These are phyloP conservation scores for Calendula officinalis DNA, from an alignment of 129 eudicot genomes.

Conservation along the genomic window DNA sequence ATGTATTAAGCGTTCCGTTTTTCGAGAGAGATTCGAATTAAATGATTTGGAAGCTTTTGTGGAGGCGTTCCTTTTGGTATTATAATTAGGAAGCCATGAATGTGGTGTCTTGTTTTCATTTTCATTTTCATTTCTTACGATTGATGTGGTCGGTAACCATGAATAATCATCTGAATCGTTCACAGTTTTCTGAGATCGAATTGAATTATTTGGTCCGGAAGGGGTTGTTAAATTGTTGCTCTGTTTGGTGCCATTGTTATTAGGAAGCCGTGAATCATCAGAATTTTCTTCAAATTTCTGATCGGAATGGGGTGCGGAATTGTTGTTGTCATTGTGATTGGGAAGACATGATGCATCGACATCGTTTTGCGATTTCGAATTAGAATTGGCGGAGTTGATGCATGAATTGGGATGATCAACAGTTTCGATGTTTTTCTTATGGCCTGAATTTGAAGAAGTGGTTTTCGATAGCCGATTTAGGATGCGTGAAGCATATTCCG, in stretches of 20 bases:
- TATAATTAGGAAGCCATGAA: slow-evolving; percentile 11
- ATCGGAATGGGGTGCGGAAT: slow-evolving; percentile 5
- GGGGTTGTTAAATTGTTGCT: background rate
- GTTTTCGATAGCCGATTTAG: slow-evolving; percentile 10
- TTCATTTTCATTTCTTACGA: background rate
- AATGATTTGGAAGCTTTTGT: background rate
- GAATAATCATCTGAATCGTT: slow-evolving; percentile 7
- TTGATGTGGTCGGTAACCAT: slow-evolving; percentile 19
- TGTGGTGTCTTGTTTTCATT: background rate
- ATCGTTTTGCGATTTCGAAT: background rate
- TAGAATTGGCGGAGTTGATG: background rate
- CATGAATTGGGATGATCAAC: background rate
- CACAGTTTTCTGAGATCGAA: slow-evolving; percentile 11
- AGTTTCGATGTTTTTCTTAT: slow-evolving; percentile 2
- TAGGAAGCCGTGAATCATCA: slow-evolving; percentile 33
- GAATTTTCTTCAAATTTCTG: background rate
- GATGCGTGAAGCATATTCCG: background rate
- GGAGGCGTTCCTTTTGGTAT: background rate
- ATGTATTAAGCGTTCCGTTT: slow-evolving; percentile 4
- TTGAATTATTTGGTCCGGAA: background rate
- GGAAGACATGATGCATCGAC: slow-evolving; percentile 32
- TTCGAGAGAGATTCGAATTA: slow-evolving; percentile 2
- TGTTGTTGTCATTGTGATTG: background rate
- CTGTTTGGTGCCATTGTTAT: slow-evolving; percentile 9
- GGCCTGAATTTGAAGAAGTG: background rate